Evolutionary conservation across 2,329 filamentous ascomycete genomes (phyloP), one percentile per base, ranked within the genome.

Genomic region (Talaromyces sp.): DNA sequence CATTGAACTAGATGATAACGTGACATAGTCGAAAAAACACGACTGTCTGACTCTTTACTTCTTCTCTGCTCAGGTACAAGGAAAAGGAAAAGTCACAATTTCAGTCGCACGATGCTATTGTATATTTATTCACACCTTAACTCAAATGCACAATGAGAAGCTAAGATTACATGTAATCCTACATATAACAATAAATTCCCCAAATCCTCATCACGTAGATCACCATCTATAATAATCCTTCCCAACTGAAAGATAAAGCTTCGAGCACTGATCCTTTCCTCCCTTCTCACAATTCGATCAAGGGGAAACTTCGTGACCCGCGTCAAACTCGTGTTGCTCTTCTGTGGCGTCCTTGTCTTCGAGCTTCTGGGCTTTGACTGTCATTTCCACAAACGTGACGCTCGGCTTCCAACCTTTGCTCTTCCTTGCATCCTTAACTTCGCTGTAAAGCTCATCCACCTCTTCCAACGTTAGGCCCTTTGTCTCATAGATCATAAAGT

Each of bases 401-500:
- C 13, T 50, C n/a, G 55, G 55, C 29, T 24, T 35, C 55, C 55
- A 57, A 11, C 55, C 55, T 19, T 17, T 11, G 19, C 38, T 50
- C 50, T 56, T 60, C n/a, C 69, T 67, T 3, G 64, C 65, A 21
- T 55, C 62, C 0, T 65, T 63, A n/a, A 75, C 60, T 56, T 81
- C 78, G 31, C n/a, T 49, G 10, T 49, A 93, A 53, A 93, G 75
- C 77, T 91, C 84, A 69, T 96, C 90, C 60, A 96, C 87, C 75
- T 96, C 84, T 75, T 96, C 91, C 27, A 96, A 83, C 0, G 84
- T 86, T 14, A 93, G 82, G 14, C 89, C 90, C 81, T 96, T 96
- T 60, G 91, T 96, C 80, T 95, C 91, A 71, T 93, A 93, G 70
- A 96, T 86, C 77, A 86, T 85, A 73, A 89, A 88, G 71, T 85